phyloP scores from a whole-genome alignment of 495 filamentous ascomycete species.

The Tuber aestivum region DNA sequence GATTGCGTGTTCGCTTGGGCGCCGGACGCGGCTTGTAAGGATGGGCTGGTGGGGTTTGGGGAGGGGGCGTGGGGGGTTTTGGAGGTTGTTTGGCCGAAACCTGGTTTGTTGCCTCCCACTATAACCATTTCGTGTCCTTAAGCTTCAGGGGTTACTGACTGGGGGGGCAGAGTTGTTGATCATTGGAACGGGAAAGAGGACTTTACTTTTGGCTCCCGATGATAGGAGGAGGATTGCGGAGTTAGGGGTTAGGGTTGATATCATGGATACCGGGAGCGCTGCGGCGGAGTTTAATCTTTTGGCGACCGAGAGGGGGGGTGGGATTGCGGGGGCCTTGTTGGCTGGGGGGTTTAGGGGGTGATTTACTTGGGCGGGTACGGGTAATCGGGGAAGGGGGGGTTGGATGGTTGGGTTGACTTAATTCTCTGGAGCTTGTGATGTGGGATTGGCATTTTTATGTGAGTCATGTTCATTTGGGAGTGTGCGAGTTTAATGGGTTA shows the following conservation, averaged over 20 bases:
- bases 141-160: conserved; percentile 14
- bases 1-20: conserved; percentile 85
- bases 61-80: conserved; percentile 69
- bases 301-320: conserved; percentile 70
- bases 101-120: conserved; percentile 56
- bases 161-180: conserved; percentile 69
- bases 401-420: conserved; percentile 12
- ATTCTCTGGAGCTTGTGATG: neutral
- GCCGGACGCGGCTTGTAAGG: conserved; percentile 60
- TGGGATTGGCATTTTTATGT: conserved; percentile 4
- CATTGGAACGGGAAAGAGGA: conserved; percentile 70
- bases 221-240: conserved; percentile 64
- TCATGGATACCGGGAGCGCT: conserved; percentile 89
- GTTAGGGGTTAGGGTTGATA: conserved; percentile 78
- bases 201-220: conserved; percentile 67
- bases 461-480: neutral
- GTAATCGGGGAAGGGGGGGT: neutral
- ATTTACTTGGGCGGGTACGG: neutral
- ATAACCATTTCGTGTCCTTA: conserved; percentile 19
- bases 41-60: conserved; percentile 73
- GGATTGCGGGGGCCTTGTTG: conserved; percentile 83
- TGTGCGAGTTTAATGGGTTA: neutral
- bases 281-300: conserved; percentile 84
- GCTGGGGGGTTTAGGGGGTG: conserved; percentile 29
- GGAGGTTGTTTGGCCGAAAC: conserved; percentile 78